Conservation (phyloP, 805 yeast species). For the Saccharomycopsis sp. region DNA sequence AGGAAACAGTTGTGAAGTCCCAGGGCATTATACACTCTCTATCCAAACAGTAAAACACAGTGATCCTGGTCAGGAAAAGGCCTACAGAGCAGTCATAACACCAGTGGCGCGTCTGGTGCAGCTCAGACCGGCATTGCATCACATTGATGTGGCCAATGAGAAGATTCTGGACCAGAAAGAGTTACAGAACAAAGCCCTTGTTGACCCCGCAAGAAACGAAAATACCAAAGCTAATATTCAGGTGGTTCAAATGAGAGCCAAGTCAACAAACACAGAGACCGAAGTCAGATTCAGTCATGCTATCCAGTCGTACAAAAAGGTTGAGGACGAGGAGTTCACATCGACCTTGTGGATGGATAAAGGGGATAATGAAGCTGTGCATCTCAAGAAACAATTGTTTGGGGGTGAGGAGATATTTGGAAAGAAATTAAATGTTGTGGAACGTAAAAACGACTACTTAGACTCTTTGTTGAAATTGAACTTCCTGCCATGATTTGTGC, state of each 20-base stretch:
- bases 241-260: slow-evolving; percentile 74
- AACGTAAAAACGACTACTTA: not conserved
- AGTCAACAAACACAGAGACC: slow-evolving; percentile 48
- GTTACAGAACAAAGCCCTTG: slow-evolving; percentile 34
- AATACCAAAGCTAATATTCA: slow-evolving; percentile 37
- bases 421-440: slow-evolving; percentile 1
- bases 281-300: slow-evolving; percentile 66
- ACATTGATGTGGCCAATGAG: slow-evolving; percentile 58
- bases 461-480: slow-evolving; percentile 6
- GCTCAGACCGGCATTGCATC: slow-evolving; percentile 73
- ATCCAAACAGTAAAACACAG: not conserved
- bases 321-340: slow-evolving; percentile 51
- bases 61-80: slow-evolving; percentile 12
- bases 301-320: slow-evolving; percentile 51
- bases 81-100: slow-evolving; percentile 51
- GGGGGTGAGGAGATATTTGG: slow-evolving; percentile 3
- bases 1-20: slow-evolving; percentile 42
- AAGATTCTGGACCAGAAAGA: slow-evolving; percentile 38
- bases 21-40: not conserved
- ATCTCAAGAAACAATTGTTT: slow-evolving; percentile 23
- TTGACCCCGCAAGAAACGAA: slow-evolving; percentile 16
- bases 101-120: slow-evolving; percentile 69
- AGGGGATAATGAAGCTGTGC: slow-evolving; percentile 28
- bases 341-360: slow-evolving; percentile 41
- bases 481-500: not conserved